Evolutionary conservation across 176 grass and related monocot genomes (phyloP).

Genomic region (Carex scoparia): DNA sequence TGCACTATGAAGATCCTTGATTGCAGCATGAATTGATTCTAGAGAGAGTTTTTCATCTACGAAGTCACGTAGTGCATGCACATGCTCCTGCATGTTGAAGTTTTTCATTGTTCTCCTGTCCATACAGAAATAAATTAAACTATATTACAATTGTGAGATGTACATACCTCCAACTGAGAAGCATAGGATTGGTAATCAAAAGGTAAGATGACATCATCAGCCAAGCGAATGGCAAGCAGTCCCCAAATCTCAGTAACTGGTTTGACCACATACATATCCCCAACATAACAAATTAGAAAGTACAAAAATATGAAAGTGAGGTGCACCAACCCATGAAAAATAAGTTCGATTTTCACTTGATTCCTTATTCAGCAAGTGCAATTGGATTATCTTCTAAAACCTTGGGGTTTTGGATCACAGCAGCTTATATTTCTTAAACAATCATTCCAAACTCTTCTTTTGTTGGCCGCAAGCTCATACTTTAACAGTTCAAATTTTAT

Average conservation of each 20-base stretch:
- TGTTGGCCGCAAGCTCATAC: not conserved
- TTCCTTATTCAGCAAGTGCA: not conserved
- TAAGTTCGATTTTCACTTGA: not conserved
- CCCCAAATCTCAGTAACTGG: constrained; percentile 92
- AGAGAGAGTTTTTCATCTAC: constrained; percentile 29
- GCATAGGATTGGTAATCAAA: constrained; percentile 80
- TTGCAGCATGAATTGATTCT: constrained; percentile 46
- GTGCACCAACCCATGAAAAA: not conserved
- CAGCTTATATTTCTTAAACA: not conserved
- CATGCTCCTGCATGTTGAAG: constrained; percentile 52
- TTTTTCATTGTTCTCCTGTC: not conserved
- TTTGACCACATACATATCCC: constrained; percentile 23
- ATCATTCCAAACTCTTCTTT: not conserved
- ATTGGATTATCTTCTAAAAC: not conserved
- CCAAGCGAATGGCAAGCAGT: constrained; percentile 65
- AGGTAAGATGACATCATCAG: constrained; percentile 74
- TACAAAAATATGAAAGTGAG: not conserved
- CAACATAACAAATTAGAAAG: not conserved
- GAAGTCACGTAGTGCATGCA: constrained; percentile 35
- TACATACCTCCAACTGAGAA: constrained; percentile 60
- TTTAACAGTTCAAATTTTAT: not conserved
- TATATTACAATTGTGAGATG: constrained; percentile 3
- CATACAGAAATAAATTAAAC: constrained; percentile 11
- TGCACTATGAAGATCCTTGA: constrained; percentile 46
- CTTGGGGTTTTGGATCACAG: not conserved